These are phyloP conservation scores for Citrullus mucosospermus DNA, from an alignment of 306 rosid genomes.

Conservation along the genomic window DNA sequence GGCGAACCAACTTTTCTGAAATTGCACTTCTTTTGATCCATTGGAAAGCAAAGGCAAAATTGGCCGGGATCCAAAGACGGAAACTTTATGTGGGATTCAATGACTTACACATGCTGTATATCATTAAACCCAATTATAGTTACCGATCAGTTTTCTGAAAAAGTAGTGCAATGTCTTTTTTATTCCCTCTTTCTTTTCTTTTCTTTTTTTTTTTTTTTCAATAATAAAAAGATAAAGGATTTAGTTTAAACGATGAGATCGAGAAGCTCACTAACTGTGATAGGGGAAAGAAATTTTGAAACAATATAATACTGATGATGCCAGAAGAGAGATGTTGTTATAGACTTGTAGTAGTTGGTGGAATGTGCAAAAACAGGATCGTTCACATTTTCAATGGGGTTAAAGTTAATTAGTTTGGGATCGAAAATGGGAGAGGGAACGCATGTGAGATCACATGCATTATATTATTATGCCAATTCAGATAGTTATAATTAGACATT, in stretches of 20 bases:
- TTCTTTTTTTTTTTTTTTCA: too few relatives aligned
- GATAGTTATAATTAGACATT: not conserved
- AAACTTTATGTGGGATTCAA: not conserved
- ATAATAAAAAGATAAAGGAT: not conserved
- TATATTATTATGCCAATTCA: not conserved
- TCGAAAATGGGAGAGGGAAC: not conserved
- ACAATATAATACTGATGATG: not conserved
- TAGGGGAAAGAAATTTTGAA: not conserved
- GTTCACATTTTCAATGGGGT: not conserved
- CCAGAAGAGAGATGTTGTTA: not conserved
- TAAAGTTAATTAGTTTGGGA: not conserved
- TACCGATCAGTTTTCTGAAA: not conserved
- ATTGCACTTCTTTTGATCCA: not conserved
- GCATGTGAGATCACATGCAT: conserved; percentile 3
- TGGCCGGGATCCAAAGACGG: not conserved
- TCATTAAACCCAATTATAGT: not conserved
- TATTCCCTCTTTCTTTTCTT: not conserved
- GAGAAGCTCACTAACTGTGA: not conserved
- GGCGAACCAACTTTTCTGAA: not conserved
- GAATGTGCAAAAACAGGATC: not conserved
- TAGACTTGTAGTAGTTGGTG: not conserved
- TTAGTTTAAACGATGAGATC: not conserved
- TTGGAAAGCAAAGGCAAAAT: not conserved
- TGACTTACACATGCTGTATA: not conserved
- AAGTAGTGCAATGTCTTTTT: not conserved